phyloP scores from a whole-genome alignment of 805 yeast species.

The Ogataea paraovalis region DNA sequence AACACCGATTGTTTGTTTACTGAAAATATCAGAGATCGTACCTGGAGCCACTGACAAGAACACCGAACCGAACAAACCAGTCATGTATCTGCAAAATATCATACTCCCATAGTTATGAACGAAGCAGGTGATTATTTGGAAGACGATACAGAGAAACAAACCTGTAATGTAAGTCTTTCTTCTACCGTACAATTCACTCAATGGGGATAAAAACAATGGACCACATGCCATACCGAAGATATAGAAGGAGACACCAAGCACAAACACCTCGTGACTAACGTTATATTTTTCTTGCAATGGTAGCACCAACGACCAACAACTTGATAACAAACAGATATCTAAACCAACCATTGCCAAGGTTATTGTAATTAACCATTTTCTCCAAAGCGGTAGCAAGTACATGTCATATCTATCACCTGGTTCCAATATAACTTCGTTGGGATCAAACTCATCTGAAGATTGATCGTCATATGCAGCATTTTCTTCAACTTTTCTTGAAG shows the following conservation, averaged over 20 bases:
- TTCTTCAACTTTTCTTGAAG: slow-evolving; percentile 1
- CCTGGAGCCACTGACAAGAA: slow-evolving; percentile 79
- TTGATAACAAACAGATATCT: slow-evolving; percentile 64
- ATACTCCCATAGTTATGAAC: slow-evolving; percentile 59
- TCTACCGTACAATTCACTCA: slow-evolving; percentile 56
- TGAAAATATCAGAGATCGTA: slow-evolving; percentile 66
- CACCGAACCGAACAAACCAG: slow-evolving; percentile 72
- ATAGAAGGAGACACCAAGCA: slow-evolving; percentile 54
- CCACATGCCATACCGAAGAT: slow-evolving; percentile 63
- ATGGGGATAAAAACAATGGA: slow-evolving; percentile 58
- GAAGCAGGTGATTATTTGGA: slow-evolving; percentile 54
- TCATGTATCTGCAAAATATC: slow-evolving; percentile 59
- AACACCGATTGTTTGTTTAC: slow-evolving; percentile 54
- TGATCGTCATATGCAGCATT: neutral
- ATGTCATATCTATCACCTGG: slow-evolving; percentile 16
- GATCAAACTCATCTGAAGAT: slow-evolving; percentile 2
- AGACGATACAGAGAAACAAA: slow-evolving; percentile 40
- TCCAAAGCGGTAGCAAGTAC: slow-evolving; percentile 35
- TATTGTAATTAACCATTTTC: slow-evolving; percentile 55
- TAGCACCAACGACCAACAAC: slow-evolving; percentile 62
- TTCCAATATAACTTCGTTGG: slow-evolving; percentile 17
- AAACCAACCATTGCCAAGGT: slow-evolving; percentile 54
- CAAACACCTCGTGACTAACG: slow-evolving; percentile 55
- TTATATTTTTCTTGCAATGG: slow-evolving; percentile 45
- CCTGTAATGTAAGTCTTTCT: slow-evolving; percentile 48